phyloP scores from a whole-genome alignment of 2,329 filamentous ascomycete genomes.

The Diaporthe citriasiana region DNA sequence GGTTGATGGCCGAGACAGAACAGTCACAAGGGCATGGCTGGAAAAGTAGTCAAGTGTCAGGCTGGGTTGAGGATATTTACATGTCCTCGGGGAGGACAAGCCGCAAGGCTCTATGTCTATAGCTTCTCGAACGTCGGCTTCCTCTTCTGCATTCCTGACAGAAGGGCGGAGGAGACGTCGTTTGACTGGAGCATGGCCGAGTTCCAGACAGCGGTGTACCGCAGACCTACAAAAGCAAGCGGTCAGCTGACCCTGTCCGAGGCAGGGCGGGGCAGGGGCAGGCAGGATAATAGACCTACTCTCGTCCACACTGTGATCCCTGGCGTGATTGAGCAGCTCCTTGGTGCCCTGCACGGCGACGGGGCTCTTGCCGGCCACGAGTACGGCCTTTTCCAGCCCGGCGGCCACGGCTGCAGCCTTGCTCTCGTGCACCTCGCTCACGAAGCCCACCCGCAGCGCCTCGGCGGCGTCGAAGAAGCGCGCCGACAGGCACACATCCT shows the following conservation, averaged over 20 bases:
- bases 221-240: constrained; percentile 66
- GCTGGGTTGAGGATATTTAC: background rate
- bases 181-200: constrained; percentile 83
- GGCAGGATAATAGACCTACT: constrained; percentile 64
- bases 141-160: constrained; percentile 82
- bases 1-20: background rate
- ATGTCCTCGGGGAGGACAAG: background rate
- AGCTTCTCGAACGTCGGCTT: constrained; percentile 89
- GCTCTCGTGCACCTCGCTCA: constrained; percentile 73
- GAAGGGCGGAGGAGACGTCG: constrained; percentile 81
- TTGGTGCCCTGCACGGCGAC: constrained; percentile 91
- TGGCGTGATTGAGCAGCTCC: constrained; percentile 84
- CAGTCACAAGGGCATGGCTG: constrained; percentile 1
- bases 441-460: constrained; percentile 78
- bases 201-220: constrained; percentile 92
- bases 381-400: constrained; percentile 72
- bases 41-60: background rate
- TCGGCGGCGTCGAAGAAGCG: constrained; percentile 78
- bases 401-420: constrained; percentile 75
- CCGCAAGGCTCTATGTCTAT: constrained; percentile 54
- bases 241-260: constrained; percentile 24
- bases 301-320: constrained; percentile 83
- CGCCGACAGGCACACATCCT: constrained; percentile 81
- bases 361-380: constrained; percentile 86
- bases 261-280: constrained; percentile 19